phyloP scores from a whole-genome alignment of 1,284 basidiomycete genomes.

The Athelia sp. region DNA sequence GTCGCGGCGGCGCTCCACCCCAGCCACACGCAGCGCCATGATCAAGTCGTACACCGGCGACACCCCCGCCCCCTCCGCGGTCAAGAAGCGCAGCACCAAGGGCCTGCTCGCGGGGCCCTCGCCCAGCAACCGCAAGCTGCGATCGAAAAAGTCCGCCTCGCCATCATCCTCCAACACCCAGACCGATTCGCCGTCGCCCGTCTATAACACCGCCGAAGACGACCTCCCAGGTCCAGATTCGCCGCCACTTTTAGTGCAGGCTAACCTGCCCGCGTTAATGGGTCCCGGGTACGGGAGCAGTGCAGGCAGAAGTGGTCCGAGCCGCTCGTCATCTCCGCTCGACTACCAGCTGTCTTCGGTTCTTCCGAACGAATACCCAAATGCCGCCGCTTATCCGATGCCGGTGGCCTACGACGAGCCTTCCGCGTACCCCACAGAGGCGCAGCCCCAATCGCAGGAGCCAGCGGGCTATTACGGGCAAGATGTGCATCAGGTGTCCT shows the following conservation, averaged over 20 bases:
- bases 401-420: not conserved
- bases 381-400: not conserved
- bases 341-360: constrained; percentile 32
- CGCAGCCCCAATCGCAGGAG: constrained; percentile 18
- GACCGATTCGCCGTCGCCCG: constrained; percentile 19
- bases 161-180: constrained; percentile 43
- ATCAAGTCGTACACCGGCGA: constrained; percentile 19
- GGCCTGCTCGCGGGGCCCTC: not conserved
- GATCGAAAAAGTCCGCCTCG: constrained; percentile 26
- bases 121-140: not conserved
- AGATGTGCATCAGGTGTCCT: not conserved
- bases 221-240: constrained; percentile 29
- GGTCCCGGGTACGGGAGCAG: constrained; percentile 4
- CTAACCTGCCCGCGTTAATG: constrained; percentile 35
- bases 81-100: not conserved
- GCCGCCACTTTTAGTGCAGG: constrained; percentile 42
- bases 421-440: not conserved
- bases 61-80: constrained; percentile 7
- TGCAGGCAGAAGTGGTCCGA: constrained; percentile 22
- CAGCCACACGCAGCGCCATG: constrained; percentile 41
- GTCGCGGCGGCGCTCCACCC: constrained; percentile 57
- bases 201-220: constrained; percentile 3
- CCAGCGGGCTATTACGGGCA: too few relatives aligned
- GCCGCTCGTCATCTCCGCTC: constrained; percentile 37
- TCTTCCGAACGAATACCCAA: not conserved